Evolutionary conservation across 331 rosid genomes (phyloP).

Genomic region (Erythrophleum ivorense): DNA sequence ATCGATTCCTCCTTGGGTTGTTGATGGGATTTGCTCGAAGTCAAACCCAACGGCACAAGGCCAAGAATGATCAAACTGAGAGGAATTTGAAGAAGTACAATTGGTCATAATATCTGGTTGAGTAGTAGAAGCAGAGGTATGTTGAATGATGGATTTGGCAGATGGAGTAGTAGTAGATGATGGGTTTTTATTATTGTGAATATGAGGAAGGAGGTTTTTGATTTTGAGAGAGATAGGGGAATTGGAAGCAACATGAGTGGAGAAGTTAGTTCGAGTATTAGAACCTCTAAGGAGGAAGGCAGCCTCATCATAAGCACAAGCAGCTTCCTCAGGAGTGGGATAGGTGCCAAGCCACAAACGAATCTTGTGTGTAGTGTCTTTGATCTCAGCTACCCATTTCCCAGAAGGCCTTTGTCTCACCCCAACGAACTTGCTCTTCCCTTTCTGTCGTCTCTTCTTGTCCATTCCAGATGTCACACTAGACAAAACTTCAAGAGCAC

Average conservation of each 20-base stretch:
- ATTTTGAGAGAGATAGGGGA: slow-evolving; percentile 76
- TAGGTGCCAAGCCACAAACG: slow-evolving; percentile 92
- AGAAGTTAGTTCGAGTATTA: slow-evolving; percentile 77
- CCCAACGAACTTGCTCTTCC: slow-evolving; percentile 68
- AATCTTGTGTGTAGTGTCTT: slow-evolving; percentile 80
- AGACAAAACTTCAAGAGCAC: too few relatives aligned
- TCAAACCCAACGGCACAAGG: slow-evolving; percentile 32
- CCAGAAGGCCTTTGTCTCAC: slow-evolving; percentile 93
- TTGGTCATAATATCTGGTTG: slow-evolving; percentile 53
- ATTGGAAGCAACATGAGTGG: slow-evolving; percentile 46
- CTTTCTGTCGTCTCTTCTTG: background rate
- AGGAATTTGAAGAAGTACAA: slow-evolving; percentile 30
- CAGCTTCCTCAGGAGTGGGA: slow-evolving; percentile 83
- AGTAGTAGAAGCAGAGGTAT: too few relatives aligned
- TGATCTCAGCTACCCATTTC: slow-evolving; percentile 95
- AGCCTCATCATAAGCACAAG: slow-evolving; percentile 89
- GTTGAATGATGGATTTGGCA: background rate
- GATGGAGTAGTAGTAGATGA: background rate
- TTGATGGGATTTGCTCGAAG: background rate
- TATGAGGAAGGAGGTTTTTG: slow-evolving; percentile 56
- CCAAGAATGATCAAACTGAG: slow-evolving; percentile 52
- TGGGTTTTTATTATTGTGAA: slow-evolving; percentile 46
- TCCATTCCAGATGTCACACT: background rate
- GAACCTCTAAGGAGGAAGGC: slow-evolving; percentile 81
- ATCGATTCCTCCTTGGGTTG: background rate